Conservation (phyloP, 768 basidiomycete species). For the Candolleomyces aberdarensis region DNA sequence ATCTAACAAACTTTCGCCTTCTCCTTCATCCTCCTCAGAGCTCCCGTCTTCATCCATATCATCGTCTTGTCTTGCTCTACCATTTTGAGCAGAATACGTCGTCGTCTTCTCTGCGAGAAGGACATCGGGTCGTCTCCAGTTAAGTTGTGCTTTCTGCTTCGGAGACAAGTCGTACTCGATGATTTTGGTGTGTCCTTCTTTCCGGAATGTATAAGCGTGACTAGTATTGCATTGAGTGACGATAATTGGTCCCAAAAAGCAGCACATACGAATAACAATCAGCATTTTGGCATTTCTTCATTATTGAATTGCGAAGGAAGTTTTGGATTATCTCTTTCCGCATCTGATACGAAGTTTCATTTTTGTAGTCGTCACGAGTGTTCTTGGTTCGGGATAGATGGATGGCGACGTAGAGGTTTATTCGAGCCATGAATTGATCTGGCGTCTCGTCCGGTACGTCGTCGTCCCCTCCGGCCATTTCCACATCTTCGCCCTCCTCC, state of each 20-base stretch:
- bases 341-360: slow-evolving; percentile 80
- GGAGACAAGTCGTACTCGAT: slow-evolving; percentile 86
- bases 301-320: slow-evolving; percentile 66
- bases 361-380: slow-evolving; percentile 85
- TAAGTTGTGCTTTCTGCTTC: slow-evolving; percentile 68
- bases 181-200: slow-evolving; percentile 91
- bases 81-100: slow-evolving; percentile 23
- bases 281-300: slow-evolving; percentile 72
- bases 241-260: not conserved
- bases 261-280: slow-evolving; percentile 76
- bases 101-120: slow-evolving; percentile 49
- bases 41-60: slow-evolving; percentile 52
- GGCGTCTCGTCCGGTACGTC: slow-evolving; percentile 53
- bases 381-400: slow-evolving; percentile 46
- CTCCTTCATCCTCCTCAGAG: slow-evolving; percentile 49
- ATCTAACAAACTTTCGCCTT: slow-evolving; percentile 41
- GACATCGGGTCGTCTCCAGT: slow-evolving; percentile 74
- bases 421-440: slow-evolving; percentile 57
- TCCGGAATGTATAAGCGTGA: slow-evolving; percentile 82
- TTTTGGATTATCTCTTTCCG: slow-evolving; percentile 81
- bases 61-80: slow-evolving; percentile 28
- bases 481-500: slow-evolving; percentile 36
- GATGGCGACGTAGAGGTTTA: slow-evolving; percentile 66
- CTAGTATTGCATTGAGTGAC: slow-evolving; percentile 33
- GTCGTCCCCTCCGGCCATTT: slow-evolving; percentile 37